Base-by-base conservation (phyloP, 2,329 filamentous ascomycete species). In the Rachicladosporium sp. region DNA sequence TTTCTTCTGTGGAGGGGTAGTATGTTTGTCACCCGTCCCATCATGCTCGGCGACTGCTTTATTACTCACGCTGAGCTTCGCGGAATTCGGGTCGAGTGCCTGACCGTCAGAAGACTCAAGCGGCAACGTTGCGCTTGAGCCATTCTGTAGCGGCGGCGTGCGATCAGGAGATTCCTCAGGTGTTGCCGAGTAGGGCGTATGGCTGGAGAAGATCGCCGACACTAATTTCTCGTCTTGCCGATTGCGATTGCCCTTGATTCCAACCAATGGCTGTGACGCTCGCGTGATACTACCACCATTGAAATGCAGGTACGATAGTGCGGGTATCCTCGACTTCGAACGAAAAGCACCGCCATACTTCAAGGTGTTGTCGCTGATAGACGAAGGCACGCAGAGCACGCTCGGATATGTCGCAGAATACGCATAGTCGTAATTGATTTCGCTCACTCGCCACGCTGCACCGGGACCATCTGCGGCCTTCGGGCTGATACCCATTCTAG, bases 271-370 rank as follows among this genome's bases (percentile, higher is more conserved):
- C 58, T 98, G 91, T 3, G 89, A 93, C 56, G 87, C 93, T 56
- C 91, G 75, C 2, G 89, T 95, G 47, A 98, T 94, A 15, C 88
- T 91, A 61, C 91, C 96, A 58, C 93, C 94, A 59, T 96, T 98
- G 52, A 95, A 71, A 59, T 98, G 91, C n/a, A 95, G 76, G 60
- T 98, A 98, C 13, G 87, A 87, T 30, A 98, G 67, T 3, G 80
- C 82, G 2, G 91, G 91, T 59, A 98, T 88, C 44, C 91, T 80
- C 46, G 81, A 78, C 43, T 88, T 77, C 1, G 91, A 96, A 37
- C 91, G 82, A 62, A 93, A 96, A 46, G 79, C 76, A 43, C 80
- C 82, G 19, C 88, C 91, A 57, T 98, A 93, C 55, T 94, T 94
- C 36, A 98, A 74, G 35, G 89, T 87, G 55, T 91, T 95, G 62